Conservation (phyloP, 1,284 basidiomycete species). For the Ustilago curta region DNA sequence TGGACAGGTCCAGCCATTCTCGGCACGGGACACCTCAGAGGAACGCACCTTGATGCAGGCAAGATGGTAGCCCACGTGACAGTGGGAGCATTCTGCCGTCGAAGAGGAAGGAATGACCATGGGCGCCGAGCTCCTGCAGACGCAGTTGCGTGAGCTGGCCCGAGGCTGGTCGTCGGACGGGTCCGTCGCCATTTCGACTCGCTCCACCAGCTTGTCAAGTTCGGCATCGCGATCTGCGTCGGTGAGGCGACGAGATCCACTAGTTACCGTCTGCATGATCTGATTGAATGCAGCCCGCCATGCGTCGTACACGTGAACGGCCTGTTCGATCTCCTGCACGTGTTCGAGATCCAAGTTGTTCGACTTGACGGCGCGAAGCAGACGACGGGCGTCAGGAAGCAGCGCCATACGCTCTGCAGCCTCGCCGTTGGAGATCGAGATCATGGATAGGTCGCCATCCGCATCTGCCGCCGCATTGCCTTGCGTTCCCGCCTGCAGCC, state of each 20-base stretch:
- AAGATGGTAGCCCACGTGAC: conserved; percentile 54
- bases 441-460: conserved; percentile 45
- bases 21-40: conserved; percentile 35
- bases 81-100: conserved; percentile 50
- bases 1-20: conserved; percentile 52
- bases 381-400: conserved; percentile 53
- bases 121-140: conserved; percentile 51
- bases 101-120: conserved; percentile 30
- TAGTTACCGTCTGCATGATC: conserved; percentile 31
- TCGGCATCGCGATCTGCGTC: conserved; percentile 36
- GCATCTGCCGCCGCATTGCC: conserved; percentile 7
- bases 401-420: conserved; percentile 36
- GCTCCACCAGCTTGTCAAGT: conserved; percentile 47
- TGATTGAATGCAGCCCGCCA: conserved; percentile 49
- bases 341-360: conserved; percentile 47
- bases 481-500: conserved; percentile 17
- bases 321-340: conserved; percentile 36
- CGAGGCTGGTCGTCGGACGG: conserved; percentile 41
- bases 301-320: conserved; percentile 50
- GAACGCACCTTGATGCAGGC: conserved; percentile 53
- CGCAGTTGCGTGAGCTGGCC: conserved; percentile 47
- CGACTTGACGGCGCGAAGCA: conserved; percentile 37
- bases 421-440: conserved; percentile 40
- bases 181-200: conserved; percentile 37
- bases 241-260: conserved; percentile 26